Evolutionary conservation across 2,329 filamentous ascomycete genomes (phyloP).

Genomic region (Nemania diffusa): DNA sequence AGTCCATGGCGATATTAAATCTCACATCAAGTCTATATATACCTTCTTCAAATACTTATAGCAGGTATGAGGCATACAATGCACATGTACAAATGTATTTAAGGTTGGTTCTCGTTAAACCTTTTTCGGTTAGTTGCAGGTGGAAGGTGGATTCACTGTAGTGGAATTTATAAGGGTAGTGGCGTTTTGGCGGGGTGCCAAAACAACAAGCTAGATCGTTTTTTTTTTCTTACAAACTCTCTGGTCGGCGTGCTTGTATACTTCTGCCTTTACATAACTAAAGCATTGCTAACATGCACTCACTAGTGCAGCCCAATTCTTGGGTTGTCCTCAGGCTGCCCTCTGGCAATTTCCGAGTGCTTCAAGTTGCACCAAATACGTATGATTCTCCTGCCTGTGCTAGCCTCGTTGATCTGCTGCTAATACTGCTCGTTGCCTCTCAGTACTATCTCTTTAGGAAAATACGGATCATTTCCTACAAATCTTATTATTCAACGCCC

Average conservation of each 20-base stretch:
- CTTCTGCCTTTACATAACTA: neutral
- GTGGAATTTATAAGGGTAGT: neutral
- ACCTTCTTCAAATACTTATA: too few relatives aligned
- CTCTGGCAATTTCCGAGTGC: constrained; percentile 65
- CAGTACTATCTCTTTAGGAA: constrained; percentile 87
- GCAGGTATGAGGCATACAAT: too few relatives aligned
- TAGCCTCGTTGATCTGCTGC: neutral
- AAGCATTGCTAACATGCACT: constrained; percentile 50
- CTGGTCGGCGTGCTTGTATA: neutral
- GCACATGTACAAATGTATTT: too few relatives aligned
- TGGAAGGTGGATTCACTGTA: neutral
- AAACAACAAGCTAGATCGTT: constrained; percentile 7
- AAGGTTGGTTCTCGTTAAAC: neutral
- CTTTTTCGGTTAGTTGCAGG: neutral
- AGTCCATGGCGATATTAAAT: too few relatives aligned
- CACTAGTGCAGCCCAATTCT: constrained; percentile 64
- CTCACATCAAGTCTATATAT: too few relatives aligned
- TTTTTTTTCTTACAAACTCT: constrained; percentile 4
- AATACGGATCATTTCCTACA: constrained; percentile 90
- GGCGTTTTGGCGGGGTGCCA: constrained; percentile 23
- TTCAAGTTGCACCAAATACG: constrained; percentile 71
- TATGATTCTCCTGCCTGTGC: constrained; percentile 50
- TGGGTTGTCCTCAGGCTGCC: constrained; percentile 71
- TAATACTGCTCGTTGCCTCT: constrained; percentile 32
- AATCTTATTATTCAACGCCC: constrained; percentile 93